Evolutionary conservation across 192 early-diverging fungal genomes (phyloP), one percentile per base, ranked within the genome.

Genomic region (Backusella australiensis): DNA sequence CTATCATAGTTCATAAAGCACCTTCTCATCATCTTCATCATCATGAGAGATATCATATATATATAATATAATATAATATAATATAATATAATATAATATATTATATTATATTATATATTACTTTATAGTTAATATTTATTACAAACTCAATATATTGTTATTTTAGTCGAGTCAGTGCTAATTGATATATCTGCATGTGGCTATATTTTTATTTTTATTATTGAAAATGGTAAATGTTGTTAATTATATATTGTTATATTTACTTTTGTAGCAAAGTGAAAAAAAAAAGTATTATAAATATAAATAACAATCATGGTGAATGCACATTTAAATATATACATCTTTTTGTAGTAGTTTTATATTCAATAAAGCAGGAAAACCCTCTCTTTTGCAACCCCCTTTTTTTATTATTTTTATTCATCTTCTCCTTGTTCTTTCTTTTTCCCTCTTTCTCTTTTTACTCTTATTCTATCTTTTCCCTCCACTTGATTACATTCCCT

Each of bases 381-480:
- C 46, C 46, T 49, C 46, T 49, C 6, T 49, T 49, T 44, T 44
- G 15, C 38, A 12, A 14, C 42, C 46, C 46, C 46, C 46, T n/a
- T 49, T 49, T 49, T 49, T 49, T 49, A 49, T 49, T 17, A 44
- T 17, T 39, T 39, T 39, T 39, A 32, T 32, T 44, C 42, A 44
- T 73, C 44, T 56, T 73, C 44, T 73, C 44, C 21, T 49, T 49
- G 5, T 46, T n/a, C 39, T 72, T 32, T 72, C 49, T 44, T 19
- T 72, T 73, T 52, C 23, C 6, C 9, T 42, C 29, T 49, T 15
- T 29, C 44, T 34, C 21, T 73, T 53, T 53, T 63, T 34, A 34
- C n/a, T 74, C 34, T 38, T 7, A 32, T 74, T 32, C 32, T 32
- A 32, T 32, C 32, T 32, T 32, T 38, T 56, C 11, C 29, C 56